These are phyloP conservation scores for Sphenostylis stenocarpa DNA, from an alignment of 306 rosid species.

Conservation along the genomic window DNA sequence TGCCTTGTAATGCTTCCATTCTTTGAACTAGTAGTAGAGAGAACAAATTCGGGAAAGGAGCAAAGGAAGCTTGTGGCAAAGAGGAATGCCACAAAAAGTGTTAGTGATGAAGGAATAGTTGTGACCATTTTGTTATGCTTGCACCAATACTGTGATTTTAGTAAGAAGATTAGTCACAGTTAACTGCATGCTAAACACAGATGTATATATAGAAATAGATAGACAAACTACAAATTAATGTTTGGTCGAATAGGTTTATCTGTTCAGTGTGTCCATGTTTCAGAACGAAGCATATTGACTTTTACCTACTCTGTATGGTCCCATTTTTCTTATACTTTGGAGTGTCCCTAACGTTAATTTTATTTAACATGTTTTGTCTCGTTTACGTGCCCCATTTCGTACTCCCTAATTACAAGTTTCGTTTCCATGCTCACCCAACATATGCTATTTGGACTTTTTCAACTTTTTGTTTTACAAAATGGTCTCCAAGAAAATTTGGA, in stretches of 20 bases:
- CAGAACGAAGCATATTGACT: conserved; percentile 30
- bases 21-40: conserved; percentile 39
- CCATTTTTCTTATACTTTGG: conserved; percentile 35
- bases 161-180: conserved; percentile 5
- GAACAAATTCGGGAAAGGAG: conserved; percentile 33
- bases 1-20: conserved; percentile 55
- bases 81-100: conserved; percentile 37
- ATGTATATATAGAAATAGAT: conserved; percentile 1
- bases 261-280: conserved; percentile 1
- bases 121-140: conserved; percentile 33
- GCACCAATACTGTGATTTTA: not conserved
- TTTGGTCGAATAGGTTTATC: conserved; percentile 40
- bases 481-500: not conserved
- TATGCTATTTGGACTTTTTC: not conserved
- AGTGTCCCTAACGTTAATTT: conserved; percentile 40
- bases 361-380: conserved; percentile 21
- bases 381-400: conserved; percentile 8
- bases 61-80: conserved; percentile 37
- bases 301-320: conserved; percentile 42
- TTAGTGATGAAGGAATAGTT: conserved; percentile 27
- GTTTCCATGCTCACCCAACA: conserved; percentile 8
- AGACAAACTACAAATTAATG: conserved; percentile 3
- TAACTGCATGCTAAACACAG: conserved; percentile 17
- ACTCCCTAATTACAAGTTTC: conserved; percentile 26
- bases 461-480: not conserved